These are phyloP conservation scores for Wickerhamomyces rabaulensis DNA, from an alignment of 805 yeast genomes.

Conservation along the genomic window DNA sequence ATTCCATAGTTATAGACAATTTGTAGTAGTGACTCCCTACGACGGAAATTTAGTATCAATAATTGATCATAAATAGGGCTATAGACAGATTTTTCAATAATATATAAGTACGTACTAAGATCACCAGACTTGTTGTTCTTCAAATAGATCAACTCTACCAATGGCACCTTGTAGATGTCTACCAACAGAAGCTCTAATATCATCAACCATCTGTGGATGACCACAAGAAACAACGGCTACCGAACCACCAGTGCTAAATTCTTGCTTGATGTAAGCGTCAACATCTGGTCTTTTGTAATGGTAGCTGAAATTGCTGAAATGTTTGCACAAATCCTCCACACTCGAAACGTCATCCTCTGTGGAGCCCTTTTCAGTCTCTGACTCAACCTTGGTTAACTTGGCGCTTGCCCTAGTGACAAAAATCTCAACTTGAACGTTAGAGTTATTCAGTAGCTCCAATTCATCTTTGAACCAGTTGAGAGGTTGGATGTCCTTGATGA, in stretches of 20 bases:
- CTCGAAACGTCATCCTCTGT: slow-evolving; percentile 4
- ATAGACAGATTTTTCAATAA: too few relatives aligned
- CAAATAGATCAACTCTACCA: slow-evolving; percentile 61
- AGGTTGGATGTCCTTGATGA: slow-evolving; percentile 45
- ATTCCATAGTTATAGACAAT: too few relatives aligned
- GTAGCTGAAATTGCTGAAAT: slow-evolving; percentile 23
- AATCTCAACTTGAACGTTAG: slow-evolving; percentile 27
- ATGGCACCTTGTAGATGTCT: slow-evolving; percentile 33
- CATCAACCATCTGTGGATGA: slow-evolving; percentile 54
- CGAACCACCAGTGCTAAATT: slow-evolving; percentile 22
- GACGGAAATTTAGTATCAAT: too few relatives aligned
- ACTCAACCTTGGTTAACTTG: neutral
- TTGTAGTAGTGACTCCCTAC: too few relatives aligned
- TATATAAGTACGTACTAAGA: too few relatives aligned
- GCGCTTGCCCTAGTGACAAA: slow-evolving; percentile 32
- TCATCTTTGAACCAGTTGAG: slow-evolving; percentile 45
- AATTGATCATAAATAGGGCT: too few relatives aligned
- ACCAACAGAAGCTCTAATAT: slow-evolving; percentile 40
- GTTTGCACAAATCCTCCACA: neutral
- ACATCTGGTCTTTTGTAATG: slow-evolving; percentile 43
- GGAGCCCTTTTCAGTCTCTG: slow-evolving; percentile 1
- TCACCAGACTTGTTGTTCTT: slow-evolving; percentile 72
- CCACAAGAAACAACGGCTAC: slow-evolving; percentile 58
- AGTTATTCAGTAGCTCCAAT: slow-evolving; percentile 25
- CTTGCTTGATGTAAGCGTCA: slow-evolving; percentile 27